Percentiles rank a stretch among this genome's conserved stretches.
Evolutionary conservation across 176 grass and related monocot species (phyloP).

Genomic region (Thalia dealbata): DNA sequence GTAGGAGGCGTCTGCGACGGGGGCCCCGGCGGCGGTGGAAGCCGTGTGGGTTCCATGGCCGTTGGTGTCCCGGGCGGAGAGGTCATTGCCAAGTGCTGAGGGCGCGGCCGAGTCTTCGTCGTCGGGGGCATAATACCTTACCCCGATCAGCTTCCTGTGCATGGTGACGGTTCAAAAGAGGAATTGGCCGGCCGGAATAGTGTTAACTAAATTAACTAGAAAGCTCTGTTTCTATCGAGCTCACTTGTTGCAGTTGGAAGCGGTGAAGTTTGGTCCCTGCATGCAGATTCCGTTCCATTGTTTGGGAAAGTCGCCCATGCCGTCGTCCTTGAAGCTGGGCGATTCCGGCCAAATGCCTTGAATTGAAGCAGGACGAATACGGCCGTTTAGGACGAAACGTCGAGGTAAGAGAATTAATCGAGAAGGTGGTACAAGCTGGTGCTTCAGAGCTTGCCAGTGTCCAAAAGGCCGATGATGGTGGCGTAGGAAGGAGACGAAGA

Average conservation of each 20-base stretch:
- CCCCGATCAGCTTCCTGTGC: constrained; percentile 79
- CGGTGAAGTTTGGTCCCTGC: constrained; percentile 44
- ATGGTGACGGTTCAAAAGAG: not conserved
- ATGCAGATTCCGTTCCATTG: constrained; percentile 81
- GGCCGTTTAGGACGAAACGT: not conserved
- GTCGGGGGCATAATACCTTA: constrained; percentile 48
- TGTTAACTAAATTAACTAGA: not conserved
- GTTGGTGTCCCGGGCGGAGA: constrained; percentile 37
- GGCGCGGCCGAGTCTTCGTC: not conserved
- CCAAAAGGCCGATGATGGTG: constrained; percentile 63
- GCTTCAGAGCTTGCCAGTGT: constrained; percentile 32
- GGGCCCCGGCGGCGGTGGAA: constrained; percentile 59
- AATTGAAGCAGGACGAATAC: not conserved
- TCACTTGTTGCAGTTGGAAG: constrained; percentile 68
- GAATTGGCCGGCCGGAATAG: not conserved
- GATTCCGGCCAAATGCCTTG: constrained; percentile 94
- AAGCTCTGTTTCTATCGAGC: not conserved
- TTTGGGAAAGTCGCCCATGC: constrained; percentile 30
- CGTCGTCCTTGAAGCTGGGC: constrained; percentile 53
- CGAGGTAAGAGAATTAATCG: not conserved
- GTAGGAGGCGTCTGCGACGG: constrained; percentile 41
- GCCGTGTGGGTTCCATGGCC: constrained; percentile 89
- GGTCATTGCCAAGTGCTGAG: not conserved
- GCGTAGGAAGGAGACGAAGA: constrained; percentile 26
- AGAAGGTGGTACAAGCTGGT: too few species aligned